Percentiles rank a stretch among this genome's conserved stretches.
Evolutionary conservation across 345 rosid genomes (phyloP).

Genomic region (Linum usitatissimum): DNA sequence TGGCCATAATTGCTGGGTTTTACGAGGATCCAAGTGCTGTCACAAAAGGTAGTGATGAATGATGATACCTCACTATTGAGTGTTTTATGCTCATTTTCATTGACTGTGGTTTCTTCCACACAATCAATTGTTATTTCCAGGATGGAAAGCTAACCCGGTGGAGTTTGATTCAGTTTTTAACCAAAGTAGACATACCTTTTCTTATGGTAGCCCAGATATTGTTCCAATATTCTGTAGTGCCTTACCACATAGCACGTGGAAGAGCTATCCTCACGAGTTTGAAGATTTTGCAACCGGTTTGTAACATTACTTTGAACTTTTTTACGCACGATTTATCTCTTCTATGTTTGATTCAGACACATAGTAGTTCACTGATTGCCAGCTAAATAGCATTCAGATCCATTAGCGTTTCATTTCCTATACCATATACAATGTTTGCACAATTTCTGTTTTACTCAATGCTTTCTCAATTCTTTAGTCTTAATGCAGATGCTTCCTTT

Average conservation of each 20-base stretch:
- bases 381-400: neutral
- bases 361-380: neutral
- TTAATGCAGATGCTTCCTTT: conserved; percentile 91
- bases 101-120: neutral
- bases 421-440: neutral
- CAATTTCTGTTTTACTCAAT: conserved; percentile 12
- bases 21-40: conserved; percentile 98
- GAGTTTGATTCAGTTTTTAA: conserved; percentile 94
- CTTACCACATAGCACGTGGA: conserved; percentile 79
- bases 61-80: too few relatives aligned
- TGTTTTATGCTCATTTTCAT: conserved; percentile 7
- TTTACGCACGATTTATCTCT: neutral
- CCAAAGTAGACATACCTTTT: conserved; percentile 65
- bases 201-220: conserved; percentile 92
- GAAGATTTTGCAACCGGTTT: conserved; percentile 97
- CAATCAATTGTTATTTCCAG: conserved; percentile 32
- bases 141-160: conserved; percentile 98
- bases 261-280: conserved; percentile 70
- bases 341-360: too few relatives aligned
- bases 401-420: neutral
- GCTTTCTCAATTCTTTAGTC: conserved; percentile 21
- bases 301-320: conserved; percentile 11
- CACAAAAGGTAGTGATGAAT: conserved; percentile 46
- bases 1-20: conserved; percentile 88
- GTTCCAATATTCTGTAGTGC: conserved; percentile 89